Evolutionary conservation across 306 rosid genomes (phyloP).

Genomic region (Herpetospermum pedunculosum): DNA sequence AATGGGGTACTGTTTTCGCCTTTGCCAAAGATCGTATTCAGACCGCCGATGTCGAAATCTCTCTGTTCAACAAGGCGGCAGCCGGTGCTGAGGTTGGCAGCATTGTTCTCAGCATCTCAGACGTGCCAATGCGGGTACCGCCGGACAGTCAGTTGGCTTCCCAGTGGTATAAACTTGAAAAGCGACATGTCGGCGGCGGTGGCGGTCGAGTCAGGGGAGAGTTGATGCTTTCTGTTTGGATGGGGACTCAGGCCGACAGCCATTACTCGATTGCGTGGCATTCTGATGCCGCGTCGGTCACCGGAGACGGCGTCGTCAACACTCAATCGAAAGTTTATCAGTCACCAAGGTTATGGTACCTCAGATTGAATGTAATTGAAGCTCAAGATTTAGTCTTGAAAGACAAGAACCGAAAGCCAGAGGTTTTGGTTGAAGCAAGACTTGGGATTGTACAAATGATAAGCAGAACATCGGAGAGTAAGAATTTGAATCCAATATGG

Average conservation of each 20-base stretch:
- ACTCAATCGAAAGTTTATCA: slow-evolving; percentile 11
- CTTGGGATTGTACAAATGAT: slow-evolving; percentile 20
- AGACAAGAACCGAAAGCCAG: slow-evolving; percentile 7
- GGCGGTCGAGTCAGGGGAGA: slow-evolving; percentile 18
- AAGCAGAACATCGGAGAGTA: slow-evolving; percentile 22
- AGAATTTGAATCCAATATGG: slow-evolving; percentile 22
- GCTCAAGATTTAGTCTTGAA: slow-evolving; percentile 23
- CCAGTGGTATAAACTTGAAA: slow-evolving; percentile 23
- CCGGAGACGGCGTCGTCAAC: background rate
- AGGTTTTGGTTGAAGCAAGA: slow-evolving; percentile 25
- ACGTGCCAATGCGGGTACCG: slow-evolving; percentile 24
- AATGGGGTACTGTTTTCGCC: slow-evolving; percentile 22
- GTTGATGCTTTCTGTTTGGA: slow-evolving; percentile 40
- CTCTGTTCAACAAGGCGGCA: slow-evolving; percentile 15
- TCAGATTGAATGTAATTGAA: slow-evolving; percentile 34
- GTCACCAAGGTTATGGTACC: slow-evolving; percentile 42
- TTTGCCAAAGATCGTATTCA: slow-evolving; percentile 14
- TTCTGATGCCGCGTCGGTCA: background rate
- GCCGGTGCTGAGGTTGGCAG: slow-evolving; percentile 6
- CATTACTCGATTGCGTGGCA: slow-evolving; percentile 12
- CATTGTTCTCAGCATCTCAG: slow-evolving; percentile 14
- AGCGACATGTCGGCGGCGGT: background rate
- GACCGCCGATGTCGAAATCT: background rate
- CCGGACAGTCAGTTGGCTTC: slow-evolving; percentile 29
- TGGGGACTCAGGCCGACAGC: slow-evolving; percentile 42